Percentiles rank a stretch among this genome's conserved stretches.
Evolutionary conservation across 306 rosid genomes (phyloP).

Genomic region (Sphenostylis stenocarpa): DNA sequence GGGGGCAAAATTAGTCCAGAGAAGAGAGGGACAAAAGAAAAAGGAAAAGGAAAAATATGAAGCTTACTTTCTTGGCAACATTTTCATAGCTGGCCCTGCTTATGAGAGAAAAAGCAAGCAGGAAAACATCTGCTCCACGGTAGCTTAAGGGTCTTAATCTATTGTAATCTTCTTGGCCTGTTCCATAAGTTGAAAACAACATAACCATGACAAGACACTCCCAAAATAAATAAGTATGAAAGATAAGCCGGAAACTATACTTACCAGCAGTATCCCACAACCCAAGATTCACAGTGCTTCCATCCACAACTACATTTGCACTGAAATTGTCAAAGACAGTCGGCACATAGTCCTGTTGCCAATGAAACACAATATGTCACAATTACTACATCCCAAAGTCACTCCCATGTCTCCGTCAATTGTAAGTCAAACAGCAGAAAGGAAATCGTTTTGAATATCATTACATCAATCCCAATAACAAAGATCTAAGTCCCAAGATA

Average conservation of each 20-base stretch:
- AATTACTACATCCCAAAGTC: conserved; percentile 17
- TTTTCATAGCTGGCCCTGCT: conserved; percentile 99
- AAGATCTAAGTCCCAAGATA: not conserved
- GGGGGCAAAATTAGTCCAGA: conserved; percentile 10
- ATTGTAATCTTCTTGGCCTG: conserved; percentile 99
- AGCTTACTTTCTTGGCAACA: conserved; percentile 85
- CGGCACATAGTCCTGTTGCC: conserved; percentile 90
- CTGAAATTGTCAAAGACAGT: conserved; percentile 98
- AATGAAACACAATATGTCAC: conserved; percentile 32
- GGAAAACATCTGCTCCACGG: conserved; percentile 97
- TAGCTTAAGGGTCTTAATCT: conserved; percentile 96
- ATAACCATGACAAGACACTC: conserved; percentile 23
- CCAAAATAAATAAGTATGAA: not conserved
- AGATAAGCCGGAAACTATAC: conserved; percentile 6
- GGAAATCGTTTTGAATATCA: conserved; percentile 13
- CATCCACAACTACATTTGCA: conserved; percentile 98
- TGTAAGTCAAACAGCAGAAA: conserved; percentile 6
- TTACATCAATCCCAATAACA: conserved; percentile 14
- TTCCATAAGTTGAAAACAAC: conserved; percentile 44
- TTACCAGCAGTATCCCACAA: conserved; percentile 98
- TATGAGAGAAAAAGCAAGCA: conserved; percentile 91
- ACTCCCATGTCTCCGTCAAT: conserved; percentile 20
- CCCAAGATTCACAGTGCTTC: conserved; percentile 93
- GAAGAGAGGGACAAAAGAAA: conserved; percentile 6
- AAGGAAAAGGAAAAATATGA: not conserved